These are phyloP conservation scores for Globisporangium splendens DNA, from an alignment of 352 stramenopile species.

Conservation along the genomic window DNA sequence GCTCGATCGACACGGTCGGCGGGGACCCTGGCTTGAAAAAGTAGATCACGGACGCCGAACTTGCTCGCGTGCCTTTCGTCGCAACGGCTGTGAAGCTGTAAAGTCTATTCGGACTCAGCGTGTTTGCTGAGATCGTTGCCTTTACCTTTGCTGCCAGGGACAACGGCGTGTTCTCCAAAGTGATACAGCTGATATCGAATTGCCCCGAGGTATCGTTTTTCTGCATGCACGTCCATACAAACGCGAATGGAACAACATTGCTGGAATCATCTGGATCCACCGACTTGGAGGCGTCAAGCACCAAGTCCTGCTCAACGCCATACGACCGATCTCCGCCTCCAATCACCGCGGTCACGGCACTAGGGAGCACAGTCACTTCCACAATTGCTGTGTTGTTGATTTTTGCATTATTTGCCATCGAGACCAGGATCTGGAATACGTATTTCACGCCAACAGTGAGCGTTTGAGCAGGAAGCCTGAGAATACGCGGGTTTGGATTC, in stretches of 20 bases:
- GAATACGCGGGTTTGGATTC: constrained; percentile 46
- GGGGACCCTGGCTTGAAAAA: constrained; percentile 44
- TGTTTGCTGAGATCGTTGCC: constrained; percentile 34
- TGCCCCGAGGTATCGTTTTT: constrained; percentile 18
- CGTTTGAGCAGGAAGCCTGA: constrained; percentile 43
- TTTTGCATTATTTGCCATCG: constrained; percentile 37
- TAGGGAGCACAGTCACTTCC: constrained; percentile 35
- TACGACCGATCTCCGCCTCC: constrained; percentile 44
- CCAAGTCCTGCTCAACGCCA: constrained; percentile 46
- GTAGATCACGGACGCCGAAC: constrained; percentile 33
- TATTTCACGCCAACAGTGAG: constrained; percentile 54
- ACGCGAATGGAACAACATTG: constrained; percentile 36
- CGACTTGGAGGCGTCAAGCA: constrained; percentile 47
- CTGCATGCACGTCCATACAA: constrained; percentile 37
- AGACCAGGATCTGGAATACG: constrained; percentile 51
- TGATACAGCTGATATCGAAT: constrained; percentile 32
- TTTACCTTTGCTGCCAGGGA: constrained; percentile 25
- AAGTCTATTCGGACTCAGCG: constrained; percentile 39
- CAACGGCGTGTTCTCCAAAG: constrained; percentile 11
- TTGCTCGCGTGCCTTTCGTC: constrained; percentile 38
- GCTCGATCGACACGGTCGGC: constrained; percentile 50
- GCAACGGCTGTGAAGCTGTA: constrained; percentile 49
- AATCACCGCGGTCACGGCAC: constrained; percentile 34
- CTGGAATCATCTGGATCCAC: constrained; percentile 39
- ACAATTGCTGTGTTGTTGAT: constrained; percentile 53